Evolutionary conservation across 139 green algal species (phyloP).

Genomic region (Raphidocelis subcapitata): DNA sequence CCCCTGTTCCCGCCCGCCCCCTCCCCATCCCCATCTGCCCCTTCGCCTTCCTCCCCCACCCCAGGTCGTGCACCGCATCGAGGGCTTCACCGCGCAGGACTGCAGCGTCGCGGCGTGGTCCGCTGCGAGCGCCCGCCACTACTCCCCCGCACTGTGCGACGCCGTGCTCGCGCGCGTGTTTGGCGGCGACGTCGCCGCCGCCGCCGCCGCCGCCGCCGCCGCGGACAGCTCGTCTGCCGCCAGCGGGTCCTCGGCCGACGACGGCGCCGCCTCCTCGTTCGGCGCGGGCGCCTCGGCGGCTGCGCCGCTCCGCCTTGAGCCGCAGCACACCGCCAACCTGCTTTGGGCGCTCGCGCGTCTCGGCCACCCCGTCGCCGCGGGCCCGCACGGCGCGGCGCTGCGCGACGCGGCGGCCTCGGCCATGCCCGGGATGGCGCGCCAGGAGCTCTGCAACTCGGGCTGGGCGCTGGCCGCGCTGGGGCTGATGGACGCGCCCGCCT

Average conservation of each 20-base stretch:
- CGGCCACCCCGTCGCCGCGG: slow-evolving; percentile 14
- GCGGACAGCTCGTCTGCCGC: no score
- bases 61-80: background rate
- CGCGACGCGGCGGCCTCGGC: slow-evolving; percentile 16
- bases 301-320: slow-evolving; percentile 17
- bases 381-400: slow-evolving; percentile 17
- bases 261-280: no score
- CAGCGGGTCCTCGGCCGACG: no score
- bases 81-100: slow-evolving; percentile 38
- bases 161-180: slow-evolving; percentile 29
- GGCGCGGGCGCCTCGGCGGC: background rate
- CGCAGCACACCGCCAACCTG: slow-evolving; percentile 49
- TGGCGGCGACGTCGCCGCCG: background rate
- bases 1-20: no score
- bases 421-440: slow-evolving; percentile 36
- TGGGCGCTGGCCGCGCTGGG: slow-evolving; percentile 37
- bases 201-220: no score
- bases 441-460: slow-evolving; percentile 41
- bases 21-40: background rate
- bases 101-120: slow-evolving; percentile 38
- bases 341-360: slow-evolving; percentile 42
- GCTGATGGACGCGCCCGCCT: slow-evolving; percentile 31
- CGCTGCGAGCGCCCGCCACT: slow-evolving; percentile 31
- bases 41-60: no score
- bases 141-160: slow-evolving; percentile 21